Evolutionary conservation across 805 yeast species (phyloP).

Genomic region (Cyberlindnera suaveolens): DNA sequence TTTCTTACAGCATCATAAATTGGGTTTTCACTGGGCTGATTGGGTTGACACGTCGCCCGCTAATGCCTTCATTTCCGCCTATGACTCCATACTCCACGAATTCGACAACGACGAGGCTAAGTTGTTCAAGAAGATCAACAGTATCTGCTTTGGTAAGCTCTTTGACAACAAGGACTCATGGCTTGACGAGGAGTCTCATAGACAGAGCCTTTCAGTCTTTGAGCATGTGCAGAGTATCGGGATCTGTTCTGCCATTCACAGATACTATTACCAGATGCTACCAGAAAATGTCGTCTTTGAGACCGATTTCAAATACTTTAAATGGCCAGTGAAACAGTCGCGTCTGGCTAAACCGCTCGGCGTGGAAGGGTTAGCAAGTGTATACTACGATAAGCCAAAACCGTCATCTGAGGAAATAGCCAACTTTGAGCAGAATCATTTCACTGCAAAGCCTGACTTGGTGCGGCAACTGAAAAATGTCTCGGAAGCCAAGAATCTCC

Average conservation of each 20-base stretch:
- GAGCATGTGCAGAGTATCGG: conserved; percentile 25
- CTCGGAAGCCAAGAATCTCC: conserved; percentile 1
- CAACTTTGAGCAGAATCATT: no score
- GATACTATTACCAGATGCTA: conserved; percentile 18
- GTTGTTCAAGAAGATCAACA: conserved; percentile 5
- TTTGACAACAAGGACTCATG: conserved; percentile 20
- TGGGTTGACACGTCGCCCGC: conserved; percentile 26
- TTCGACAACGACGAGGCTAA: conserved; percentile 4
- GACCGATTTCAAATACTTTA: conserved; percentile 6
- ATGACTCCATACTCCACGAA: conserved; percentile 13
- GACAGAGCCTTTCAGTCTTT: conserved; percentile 8
- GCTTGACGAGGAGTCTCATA: conserved; percentile 19
- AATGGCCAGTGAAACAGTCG: conserved; percentile 11
- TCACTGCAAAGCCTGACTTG: no score
- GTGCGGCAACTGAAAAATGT: no score
- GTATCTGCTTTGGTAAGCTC: conserved; percentile 19
- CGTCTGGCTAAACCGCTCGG: conserved; percentile 18
- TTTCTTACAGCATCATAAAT: conserved; percentile 6
- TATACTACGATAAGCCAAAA: conserved; percentile 7
- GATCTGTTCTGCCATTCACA: conserved; percentile 24
- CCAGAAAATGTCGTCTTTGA: conserved; percentile 25
- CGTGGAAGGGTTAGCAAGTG: conserved; percentile 12
- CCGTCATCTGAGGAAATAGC: no score
- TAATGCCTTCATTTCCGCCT: conserved; percentile 23
- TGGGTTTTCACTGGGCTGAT: conserved; percentile 29